Conservation (phyloP, 2,329 filamentous ascomycete genomes). For the Venturiaceae sp. region DNA sequence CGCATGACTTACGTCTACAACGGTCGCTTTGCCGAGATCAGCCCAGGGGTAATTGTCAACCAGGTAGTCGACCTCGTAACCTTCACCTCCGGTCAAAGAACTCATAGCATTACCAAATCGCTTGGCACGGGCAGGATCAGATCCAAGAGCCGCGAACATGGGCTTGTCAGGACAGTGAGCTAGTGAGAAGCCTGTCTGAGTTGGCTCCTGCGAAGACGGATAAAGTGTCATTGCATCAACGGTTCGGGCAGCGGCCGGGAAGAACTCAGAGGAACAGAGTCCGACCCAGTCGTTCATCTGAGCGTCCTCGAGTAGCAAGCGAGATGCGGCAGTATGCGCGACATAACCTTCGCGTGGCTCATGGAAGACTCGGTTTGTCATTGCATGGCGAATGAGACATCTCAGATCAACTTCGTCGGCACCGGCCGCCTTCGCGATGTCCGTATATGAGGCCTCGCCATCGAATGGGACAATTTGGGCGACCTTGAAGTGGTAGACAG, state of each 20-base stretch:
- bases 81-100: conserved; percentile 17
- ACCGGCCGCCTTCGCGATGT: conserved; percentile 18
- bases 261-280: conserved; percentile 7
- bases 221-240: conserved; percentile 7
- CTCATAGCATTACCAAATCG: conserved; percentile 23
- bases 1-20: conserved; percentile 12
- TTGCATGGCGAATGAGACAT: conserved; percentile 23
- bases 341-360: conserved; percentile 7
- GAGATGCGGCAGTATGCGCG: conserved; percentile 7
- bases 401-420: conserved; percentile 19
- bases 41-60: conserved; percentile 5
- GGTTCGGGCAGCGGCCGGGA: conserved; percentile 1
- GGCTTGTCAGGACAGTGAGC: conserved; percentile 16
- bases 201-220: conserved; percentile 15
- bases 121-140: conserved; percentile 18
- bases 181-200: conserved; percentile 19
- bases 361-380: conserved; percentile 26
- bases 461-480: conserved; percentile 41
- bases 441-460: conserved; percentile 30
- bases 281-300: conserved; percentile 7
- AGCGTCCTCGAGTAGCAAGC: not conserved
- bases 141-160: conserved; percentile 22
- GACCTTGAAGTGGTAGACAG: conserved; percentile 44
- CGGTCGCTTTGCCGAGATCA: conserved; percentile 5
- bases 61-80: conserved; percentile 17